Base-by-base conservation (phyloP, 176 grass and related monocot genomes). In the Bolboschoenus planiculmis region DNA sequence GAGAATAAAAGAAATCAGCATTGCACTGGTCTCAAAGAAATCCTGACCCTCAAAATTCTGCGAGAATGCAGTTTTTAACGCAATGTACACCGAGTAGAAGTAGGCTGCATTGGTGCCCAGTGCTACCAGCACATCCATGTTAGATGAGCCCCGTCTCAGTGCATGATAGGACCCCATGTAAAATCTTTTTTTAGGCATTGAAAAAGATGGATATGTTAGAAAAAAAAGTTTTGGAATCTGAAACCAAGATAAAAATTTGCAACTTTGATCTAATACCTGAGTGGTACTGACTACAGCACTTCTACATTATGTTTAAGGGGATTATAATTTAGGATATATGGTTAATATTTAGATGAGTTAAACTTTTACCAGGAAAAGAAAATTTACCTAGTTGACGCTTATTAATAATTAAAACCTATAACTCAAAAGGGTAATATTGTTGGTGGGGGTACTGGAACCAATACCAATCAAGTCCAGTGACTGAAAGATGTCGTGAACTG, bases 1-100 rank as follows among this genome's bases (percentile, higher is more conserved):
- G 68, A 99, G 89, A 83, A 99, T 99, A 89, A 99, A 99, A 73
- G 96, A 99, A 88, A 99, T 84, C 87, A 99, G 53, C 96, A 99
- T 95, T 70, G 93, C 85, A 91, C 96, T 99, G 80, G 96, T 99
- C 91, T 99, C 96, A 27, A 99, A 99, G 78, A 99, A 91, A 83
- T 99, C 96, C 55, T 99, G 87, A 23, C 96, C 96, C 87, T 95
- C 89, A 80, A 99, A 99, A 21, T 87, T 86, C 51, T 78, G 9
- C 79, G 91, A 99, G 39, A 85, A 85, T 79, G 92, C 80, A 40
- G 90, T 91, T 86, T 95, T 99, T 54, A 95, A 33, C 68, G 89
- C 61, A 66, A 93, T 90, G 74, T 99, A 99, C 36, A 99, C 78
- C 7, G 96, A 99, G 82, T 99, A 99, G 86, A 99, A 99, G 66